Conservation (phyloP, 2,329 filamentous ascomycete genomes). For the Botryosphaeria agaves region DNA sequence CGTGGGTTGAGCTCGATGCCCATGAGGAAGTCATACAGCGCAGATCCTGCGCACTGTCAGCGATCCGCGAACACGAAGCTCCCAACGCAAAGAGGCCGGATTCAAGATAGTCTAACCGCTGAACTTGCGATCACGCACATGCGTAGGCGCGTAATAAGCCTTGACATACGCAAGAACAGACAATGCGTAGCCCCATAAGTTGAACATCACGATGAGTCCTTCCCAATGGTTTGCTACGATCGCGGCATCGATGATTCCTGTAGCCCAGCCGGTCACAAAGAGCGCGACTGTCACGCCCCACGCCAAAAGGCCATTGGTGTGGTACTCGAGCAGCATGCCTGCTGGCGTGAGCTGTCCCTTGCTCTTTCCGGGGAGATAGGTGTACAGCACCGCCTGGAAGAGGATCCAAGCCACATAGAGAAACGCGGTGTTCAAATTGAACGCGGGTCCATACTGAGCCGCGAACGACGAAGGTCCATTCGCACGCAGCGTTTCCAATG, state of each 20-base stretch:
- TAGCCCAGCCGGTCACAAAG: neutral
- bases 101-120: neutral
- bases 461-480: neutral
- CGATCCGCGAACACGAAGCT: too few species aligned
- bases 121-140: neutral
- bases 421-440: neutral
- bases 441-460: neutral
- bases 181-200: constrained; percentile 18
- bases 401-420: neutral
- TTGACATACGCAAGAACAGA: constrained; percentile 20
- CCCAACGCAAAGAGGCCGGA: constrained; percentile 11
- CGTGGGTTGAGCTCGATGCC: constrained; percentile 30
- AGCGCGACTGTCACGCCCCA: neutral
- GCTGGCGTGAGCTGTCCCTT: neutral
- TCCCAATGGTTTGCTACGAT: constrained; percentile 26
- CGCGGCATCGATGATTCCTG: constrained; percentile 8
- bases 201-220: constrained; percentile 20
- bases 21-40: constrained; percentile 30
- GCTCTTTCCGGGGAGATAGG: neutral
- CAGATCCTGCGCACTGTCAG: too few species aligned
- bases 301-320: neutral
- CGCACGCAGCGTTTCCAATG: neutral
- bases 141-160: constrained; percentile 11
- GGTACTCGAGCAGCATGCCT: neutral
- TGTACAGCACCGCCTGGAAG: neutral